phyloP scores from a whole-genome alignment of 257 asterid genomes.

The Euphrasia confusa region DNA sequence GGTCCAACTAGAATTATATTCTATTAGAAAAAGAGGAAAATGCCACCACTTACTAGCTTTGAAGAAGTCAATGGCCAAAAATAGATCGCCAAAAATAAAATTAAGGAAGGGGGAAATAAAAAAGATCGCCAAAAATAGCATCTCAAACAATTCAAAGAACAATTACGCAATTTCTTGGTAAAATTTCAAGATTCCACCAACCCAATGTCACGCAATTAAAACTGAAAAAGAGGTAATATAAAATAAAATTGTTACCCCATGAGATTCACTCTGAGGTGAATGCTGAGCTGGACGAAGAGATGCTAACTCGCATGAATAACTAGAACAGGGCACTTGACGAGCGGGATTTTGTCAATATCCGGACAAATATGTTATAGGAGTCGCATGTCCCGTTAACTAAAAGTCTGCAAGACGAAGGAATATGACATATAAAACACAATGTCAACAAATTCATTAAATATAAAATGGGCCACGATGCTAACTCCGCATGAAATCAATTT shows the following conservation, averaged over 20 bases:
- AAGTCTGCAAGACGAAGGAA: no score
- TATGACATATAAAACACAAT: no score
- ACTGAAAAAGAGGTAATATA: conserved; percentile 12
- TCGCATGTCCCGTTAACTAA: no score
- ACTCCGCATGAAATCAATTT: no score
- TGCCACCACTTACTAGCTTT: conserved; percentile 10
- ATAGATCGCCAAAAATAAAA: background rate
- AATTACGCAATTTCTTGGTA: conserved; percentile 2
- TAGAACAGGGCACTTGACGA: no score
- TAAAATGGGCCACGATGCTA: no score
- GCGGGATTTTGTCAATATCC: no score
- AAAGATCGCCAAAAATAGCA: conserved; percentile 41
- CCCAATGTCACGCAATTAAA: conserved; percentile 4
- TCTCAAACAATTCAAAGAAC: conserved; percentile 15
- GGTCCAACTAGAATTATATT: conserved; percentile 16
- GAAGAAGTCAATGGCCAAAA: conserved; percentile 23
- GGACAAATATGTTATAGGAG: no score
- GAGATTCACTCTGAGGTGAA: conserved; percentile 82
- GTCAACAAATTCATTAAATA: no score
- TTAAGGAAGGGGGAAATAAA: conserved; percentile 5
- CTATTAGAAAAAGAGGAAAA: conserved; percentile 7
- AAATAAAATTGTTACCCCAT: conserved; percentile 58
- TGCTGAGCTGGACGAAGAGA: conserved; percentile 83
- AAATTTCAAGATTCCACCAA: background rate
- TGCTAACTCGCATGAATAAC: no score